Evolutionary conservation across 2,329 filamentous ascomycete species (phyloP).

Genomic region (Didymella glomerata): DNA sequence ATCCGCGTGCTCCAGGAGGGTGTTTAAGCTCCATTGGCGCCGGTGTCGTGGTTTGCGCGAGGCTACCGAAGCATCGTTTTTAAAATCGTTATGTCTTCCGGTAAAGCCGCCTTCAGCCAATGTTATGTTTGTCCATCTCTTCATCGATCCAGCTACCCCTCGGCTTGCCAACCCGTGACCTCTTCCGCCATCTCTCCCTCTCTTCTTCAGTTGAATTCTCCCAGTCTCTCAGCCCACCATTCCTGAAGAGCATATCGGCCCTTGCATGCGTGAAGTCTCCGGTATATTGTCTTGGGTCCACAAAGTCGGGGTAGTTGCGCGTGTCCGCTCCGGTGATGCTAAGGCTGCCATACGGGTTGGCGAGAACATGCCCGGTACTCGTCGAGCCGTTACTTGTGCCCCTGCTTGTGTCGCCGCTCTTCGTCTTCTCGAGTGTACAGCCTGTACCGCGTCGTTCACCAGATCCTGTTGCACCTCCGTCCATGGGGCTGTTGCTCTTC

Average conservation of each 20-base stretch:
- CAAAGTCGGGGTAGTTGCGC: slow-evolving; percentile 40
- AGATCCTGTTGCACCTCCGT: slow-evolving; percentile 1
- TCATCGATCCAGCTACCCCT: slow-evolving; percentile 45
- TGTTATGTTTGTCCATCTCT: slow-evolving; percentile 48
- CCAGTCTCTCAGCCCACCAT: slow-evolving; percentile 22
- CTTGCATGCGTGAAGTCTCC: slow-evolving; percentile 39
- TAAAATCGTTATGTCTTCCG: background rate
- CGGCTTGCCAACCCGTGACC: slow-evolving; percentile 19
- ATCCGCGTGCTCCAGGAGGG: too few species aligned
- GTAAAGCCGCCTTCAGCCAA: slow-evolving; percentile 32
- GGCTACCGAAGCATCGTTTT: background rate
- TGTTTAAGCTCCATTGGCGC: background rate
- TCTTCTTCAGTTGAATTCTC: slow-evolving; percentile 27
- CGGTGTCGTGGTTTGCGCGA: background rate
- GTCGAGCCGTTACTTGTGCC: slow-evolving; percentile 9
- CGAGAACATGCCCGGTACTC: slow-evolving; percentile 6
- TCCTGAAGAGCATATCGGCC: slow-evolving; percentile 1
- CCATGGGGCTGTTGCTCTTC: slow-evolving; percentile 28
- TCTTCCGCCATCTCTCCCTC: slow-evolving; percentile 35
- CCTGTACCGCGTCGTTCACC: slow-evolving; percentile 20
- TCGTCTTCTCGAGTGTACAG: slow-evolving; percentile 32
- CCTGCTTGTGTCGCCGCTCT: slow-evolving; percentile 18
- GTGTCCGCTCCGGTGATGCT: slow-evolving; percentile 1
- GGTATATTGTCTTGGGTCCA: slow-evolving; percentile 34
- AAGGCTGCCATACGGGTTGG: slow-evolving; percentile 17